Conservation (phyloP, 2,329 filamentous ascomycete genomes). For the Acarospora socialis region DNA sequence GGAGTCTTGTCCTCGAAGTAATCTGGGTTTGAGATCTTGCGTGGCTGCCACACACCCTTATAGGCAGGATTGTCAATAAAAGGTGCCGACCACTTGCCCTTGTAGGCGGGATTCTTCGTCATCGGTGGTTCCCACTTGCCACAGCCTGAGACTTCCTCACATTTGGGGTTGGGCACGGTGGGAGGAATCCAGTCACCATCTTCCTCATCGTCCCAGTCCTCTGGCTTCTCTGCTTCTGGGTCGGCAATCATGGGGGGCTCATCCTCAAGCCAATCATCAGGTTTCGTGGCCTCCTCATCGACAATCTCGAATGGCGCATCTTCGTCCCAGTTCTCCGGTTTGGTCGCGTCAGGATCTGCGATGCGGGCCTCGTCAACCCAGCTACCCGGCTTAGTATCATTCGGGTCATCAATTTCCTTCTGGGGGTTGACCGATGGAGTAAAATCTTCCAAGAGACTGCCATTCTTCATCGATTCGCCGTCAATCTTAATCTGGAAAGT, state of each 20-base stretch:
- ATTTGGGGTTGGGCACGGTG: conserved; percentile 90
- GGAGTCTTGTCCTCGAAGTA: conserved; percentile 97
- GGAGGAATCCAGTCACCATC: conserved; percentile 94
- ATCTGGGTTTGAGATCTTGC: conserved; percentile 92
- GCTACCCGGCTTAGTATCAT: conserved; percentile 85
- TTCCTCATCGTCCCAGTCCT: conserved; percentile 99
- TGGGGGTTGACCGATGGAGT: conserved; percentile 80
- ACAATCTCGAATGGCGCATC: conserved; percentile 93
- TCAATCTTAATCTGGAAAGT: conserved; percentile 87
- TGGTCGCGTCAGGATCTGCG: conserved; percentile 77
- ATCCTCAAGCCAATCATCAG: conserved; percentile 89
- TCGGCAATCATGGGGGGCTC: conserved; percentile 74
- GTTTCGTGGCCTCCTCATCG: conserved; percentile 80
- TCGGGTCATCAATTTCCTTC: conserved; percentile 86
- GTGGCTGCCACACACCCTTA: conserved; percentile 89
- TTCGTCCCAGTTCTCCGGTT: conserved; percentile 99
- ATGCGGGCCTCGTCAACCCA: conserved; percentile 95
- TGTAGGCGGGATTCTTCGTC: conserved; percentile 92
- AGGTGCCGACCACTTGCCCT: conserved; percentile 95
- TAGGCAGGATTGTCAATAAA: conserved; percentile 94
- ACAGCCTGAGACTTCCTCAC: conserved; percentile 81
- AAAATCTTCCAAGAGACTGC: conserved; percentile 89
- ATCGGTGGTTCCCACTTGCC: conserved; percentile 83
- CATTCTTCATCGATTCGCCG: conserved; percentile 74
- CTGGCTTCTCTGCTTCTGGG: conserved; percentile 91